Evolutionary conservation across 129 eudicot species (phyloP), one percentile per base, ranked within the genome.

Genomic region (Centella asiatica): DNA sequence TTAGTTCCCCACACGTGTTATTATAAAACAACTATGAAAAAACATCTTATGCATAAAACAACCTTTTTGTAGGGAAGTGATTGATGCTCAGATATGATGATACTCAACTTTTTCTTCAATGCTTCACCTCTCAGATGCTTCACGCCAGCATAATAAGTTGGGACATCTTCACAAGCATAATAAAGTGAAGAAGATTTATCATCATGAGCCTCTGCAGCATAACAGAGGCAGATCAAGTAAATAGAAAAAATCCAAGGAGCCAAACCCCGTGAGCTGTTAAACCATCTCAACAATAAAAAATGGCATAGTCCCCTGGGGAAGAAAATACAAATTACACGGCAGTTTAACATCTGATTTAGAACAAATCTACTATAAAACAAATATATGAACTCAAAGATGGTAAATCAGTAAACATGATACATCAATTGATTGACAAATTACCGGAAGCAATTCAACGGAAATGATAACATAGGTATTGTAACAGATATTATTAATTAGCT

Each of bases 1-100:
- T 15, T 45, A 45, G 12, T n/a, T 18, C n/a, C n/a, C 5, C 6
- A 26, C 54, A 48, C n/a, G 25, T 18, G 23, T 18, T 18, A 26
- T 26, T 18, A 26, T 48, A 19, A 26, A 2, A 60, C 22, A 4
- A 60, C 26, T 25, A 25, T 34, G 7, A 60, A 37, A 15, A n/a
- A 40, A 39, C 8, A 42, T 15, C 24, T 57, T 1, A 42, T 40
- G 23, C 9, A 60, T 24, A 22, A 39, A 28, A 60, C 39, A 22
- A 72, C 76, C 77, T 72, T 55, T 57, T 59, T 57, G 60, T 72
- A 72, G 2, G 77, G 59, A 39, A 72, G 50, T 24, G 77, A 65
- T 22, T 65, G 71, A 65, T 72, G 77, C 51, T 61, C 56, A 27
- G 66, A 45, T 33, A 72, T 40, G 19, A 72, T 65, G 24, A 46